phyloP scores from a whole-genome alignment of 306 rosid genomes.

The Inga leiocalycina region DNA sequence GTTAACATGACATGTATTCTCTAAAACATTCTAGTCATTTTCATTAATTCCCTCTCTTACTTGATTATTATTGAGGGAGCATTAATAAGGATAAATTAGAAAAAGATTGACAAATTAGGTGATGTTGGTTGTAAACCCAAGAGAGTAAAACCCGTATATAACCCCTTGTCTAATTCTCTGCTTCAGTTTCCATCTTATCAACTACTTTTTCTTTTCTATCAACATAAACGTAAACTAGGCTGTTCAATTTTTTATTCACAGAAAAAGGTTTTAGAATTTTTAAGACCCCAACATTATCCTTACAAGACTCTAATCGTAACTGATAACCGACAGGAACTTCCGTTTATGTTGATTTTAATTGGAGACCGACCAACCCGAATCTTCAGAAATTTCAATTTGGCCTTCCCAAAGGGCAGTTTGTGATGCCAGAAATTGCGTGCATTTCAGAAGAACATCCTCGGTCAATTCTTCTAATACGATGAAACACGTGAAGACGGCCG shows the following conservation, averaged over 20 bases:
- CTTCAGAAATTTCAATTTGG: neutral
- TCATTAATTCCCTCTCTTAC: no score
- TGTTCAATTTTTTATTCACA: neutral
- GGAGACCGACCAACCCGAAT: neutral
- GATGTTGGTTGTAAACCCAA: constrained; percentile 26
- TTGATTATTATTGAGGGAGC: no score
- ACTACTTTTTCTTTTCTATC: neutral
- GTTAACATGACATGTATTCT: no score
- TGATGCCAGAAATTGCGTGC: neutral
- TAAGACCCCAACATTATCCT: neutral
- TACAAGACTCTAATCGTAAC: neutral
- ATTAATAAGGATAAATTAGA: no score
- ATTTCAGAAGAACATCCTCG: neutral
- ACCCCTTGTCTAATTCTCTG: neutral
- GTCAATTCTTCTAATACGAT: neutral
- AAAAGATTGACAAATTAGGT: neutral
- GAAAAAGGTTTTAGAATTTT: neutral
- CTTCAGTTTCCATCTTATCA: neutral
- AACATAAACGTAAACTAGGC: neutral
- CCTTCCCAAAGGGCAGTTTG: neutral
- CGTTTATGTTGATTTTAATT: neutral
- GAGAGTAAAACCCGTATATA: neutral
- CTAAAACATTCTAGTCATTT: no score
- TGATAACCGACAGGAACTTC: neutral
- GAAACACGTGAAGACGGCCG: neutral